Evolutionary conservation across 495 filamentous ascomycete genomes (phyloP).

Genomic region (Lasiosphaeria ovina): DNA sequence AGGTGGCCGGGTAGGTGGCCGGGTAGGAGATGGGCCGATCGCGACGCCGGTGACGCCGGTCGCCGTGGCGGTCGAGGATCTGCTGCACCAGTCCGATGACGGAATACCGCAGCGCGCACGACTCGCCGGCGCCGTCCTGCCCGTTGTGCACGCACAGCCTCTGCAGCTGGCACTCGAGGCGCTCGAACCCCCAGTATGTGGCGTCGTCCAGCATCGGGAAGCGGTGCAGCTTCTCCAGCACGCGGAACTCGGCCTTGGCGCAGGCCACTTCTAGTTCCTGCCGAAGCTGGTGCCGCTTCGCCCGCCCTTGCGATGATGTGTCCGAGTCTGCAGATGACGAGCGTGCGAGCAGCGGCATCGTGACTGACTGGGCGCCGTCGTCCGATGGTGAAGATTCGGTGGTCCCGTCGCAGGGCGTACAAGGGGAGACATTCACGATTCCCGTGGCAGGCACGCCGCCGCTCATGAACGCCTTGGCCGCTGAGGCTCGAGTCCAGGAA

Average conservation of each 20-base stretch:
- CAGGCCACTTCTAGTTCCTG: neutral
- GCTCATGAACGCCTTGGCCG: no score
- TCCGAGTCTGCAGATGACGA: neutral
- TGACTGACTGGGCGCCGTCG: neutral
- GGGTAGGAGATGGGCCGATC: neutral
- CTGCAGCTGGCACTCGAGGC: conserved; percentile 8
- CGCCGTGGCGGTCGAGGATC: conserved; percentile 3
- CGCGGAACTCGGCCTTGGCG: conserved; percentile 2
- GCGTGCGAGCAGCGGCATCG: neutral
- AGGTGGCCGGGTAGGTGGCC: no score
- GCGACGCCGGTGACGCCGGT: neutral
- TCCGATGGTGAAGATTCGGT: neutral
- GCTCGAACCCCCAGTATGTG: conserved; percentile 6
- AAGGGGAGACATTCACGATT: no score
- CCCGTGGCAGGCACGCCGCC: no score
- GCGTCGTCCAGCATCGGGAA: conserved; percentile 9
- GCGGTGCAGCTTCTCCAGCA: neutral
- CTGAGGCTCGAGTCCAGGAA: no score
- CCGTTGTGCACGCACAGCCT: conserved; percentile 6
- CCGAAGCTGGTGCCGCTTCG: neutral
- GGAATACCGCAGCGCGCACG: conserved; percentile 12
- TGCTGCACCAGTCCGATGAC: conserved; percentile 5
- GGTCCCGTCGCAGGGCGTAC: no score
- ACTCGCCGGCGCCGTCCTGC: conserved; percentile 1
- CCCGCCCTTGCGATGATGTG: neutral